Conservation (phyloP, 225 moss, liverwort and hornwort genomes). For the Climacium dendroides region DNA sequence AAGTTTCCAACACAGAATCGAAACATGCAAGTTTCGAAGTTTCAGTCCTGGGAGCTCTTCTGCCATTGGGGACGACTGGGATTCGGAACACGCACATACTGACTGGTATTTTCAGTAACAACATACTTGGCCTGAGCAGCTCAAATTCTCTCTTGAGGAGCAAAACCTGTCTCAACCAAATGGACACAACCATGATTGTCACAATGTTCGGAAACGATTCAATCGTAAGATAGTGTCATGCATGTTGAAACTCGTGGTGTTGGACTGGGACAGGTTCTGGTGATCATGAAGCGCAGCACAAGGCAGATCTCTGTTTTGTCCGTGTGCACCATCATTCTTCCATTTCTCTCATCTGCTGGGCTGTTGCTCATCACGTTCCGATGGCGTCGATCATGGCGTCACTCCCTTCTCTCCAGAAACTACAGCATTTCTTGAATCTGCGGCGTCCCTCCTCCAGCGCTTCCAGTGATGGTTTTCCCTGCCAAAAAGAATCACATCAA, state of each 20-base stretch:
- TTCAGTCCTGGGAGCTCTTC: too few relatives aligned
- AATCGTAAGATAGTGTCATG: too few relatives aligned
- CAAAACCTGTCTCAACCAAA: too few relatives aligned
- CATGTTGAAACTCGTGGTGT: background rate
- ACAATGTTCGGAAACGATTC: too few relatives aligned
- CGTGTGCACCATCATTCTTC: conserved; percentile 98
- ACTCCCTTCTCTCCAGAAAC: conserved; percentile 32
- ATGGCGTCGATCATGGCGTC: conserved; percentile 19
- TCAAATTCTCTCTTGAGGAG: too few relatives aligned
- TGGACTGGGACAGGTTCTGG: conserved; percentile 46
- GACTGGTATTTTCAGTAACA: too few relatives aligned
- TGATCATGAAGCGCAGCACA: conserved; percentile 76
- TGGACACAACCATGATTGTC: too few relatives aligned
- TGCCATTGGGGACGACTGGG: too few relatives aligned
- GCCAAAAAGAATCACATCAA: background rate
- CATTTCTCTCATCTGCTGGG: conserved; percentile 97
- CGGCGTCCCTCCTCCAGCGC: conserved; percentile 4
- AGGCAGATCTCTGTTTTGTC: conserved; percentile 77
- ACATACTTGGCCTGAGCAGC: too few relatives aligned
- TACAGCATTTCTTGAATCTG: conserved; percentile 40
- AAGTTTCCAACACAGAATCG: too few relatives aligned
- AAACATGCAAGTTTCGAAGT: background rate
- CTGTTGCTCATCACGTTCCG: conserved; percentile 79
- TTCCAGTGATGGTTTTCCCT: conserved; percentile 32
- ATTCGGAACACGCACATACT: too few relatives aligned